These are phyloP conservation scores for Fusarium caatingaense DNA, from an alignment of 2,329 filamentous ascomycete genomes.

Conservation along the genomic window DNA sequence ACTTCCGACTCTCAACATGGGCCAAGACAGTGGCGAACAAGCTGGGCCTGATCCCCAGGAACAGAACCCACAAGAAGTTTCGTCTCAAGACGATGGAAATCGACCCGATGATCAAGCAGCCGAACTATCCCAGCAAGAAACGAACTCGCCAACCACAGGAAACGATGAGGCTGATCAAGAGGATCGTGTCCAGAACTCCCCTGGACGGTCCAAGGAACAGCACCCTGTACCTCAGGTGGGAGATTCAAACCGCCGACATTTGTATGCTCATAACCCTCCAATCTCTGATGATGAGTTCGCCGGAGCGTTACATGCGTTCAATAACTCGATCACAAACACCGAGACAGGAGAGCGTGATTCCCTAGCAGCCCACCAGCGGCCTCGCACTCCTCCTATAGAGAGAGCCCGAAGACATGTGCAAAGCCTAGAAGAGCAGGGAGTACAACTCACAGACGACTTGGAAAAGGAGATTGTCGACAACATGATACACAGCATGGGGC, in stretches of 20 bases:
- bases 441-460: slow-evolving; percentile 1
- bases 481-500: slow-evolving; percentile 19
- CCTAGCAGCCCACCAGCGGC: slow-evolving; percentile 19
- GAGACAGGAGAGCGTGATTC: slow-evolving; percentile 3
- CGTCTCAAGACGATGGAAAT: neutral
- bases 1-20: neutral
- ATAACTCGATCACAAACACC: neutral
- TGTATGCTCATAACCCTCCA: slow-evolving; percentile 14
- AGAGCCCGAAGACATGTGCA: slow-evolving; percentile 16
- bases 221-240: slow-evolving; percentile 2
- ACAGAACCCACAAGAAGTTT: neutral
- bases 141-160: neutral
- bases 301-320: neutral
- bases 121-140: neutral
- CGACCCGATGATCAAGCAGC: neutral
- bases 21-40: neutral
- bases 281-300: slow-evolving; percentile 12
- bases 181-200: neutral
- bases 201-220: slow-evolving; percentile 13
- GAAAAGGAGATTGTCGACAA: slow-evolving; percentile 17
- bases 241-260: slow-evolving; percentile 21
- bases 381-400: slow-evolving; percentile 29
- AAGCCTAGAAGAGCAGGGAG: slow-evolving; percentile 9
- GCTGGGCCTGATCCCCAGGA: neutral
- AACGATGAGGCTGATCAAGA: neutral